Base-by-base conservation (phyloP, 2,329 filamentous ascomycete genomes). In the Epichloe coenophiala region DNA sequence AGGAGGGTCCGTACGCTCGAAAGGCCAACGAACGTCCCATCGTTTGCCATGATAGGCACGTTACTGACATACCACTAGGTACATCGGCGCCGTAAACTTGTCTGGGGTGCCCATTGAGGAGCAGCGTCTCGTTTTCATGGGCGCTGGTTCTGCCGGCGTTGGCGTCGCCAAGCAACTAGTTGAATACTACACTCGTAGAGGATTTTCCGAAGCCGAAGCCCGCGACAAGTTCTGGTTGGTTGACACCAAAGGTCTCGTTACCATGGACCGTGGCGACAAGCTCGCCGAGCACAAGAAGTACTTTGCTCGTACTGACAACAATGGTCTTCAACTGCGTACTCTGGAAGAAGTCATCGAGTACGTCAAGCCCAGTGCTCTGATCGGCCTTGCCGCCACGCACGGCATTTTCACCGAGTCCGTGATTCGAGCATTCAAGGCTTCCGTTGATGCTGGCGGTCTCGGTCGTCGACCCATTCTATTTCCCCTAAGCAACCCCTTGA, bases 101-200 rank as follows among this genome's bases (percentile, higher is more conserved):
- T 94, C 89, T 13, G 86, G 84, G 48, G 81, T 95, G 15, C 86
- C 88, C 31, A 72, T 90, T 47, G 86, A 88, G 69, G 88, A 97
- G 62, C 93, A 98, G 69, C 86, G 86, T 50, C 86, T 95, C 38
- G 88, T 97, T 58, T 98, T 98, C 74, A 85, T 97, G 69, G 93
- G 93, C 52, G 91, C 93, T 49, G 93, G 93, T 51, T 95, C 88
- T 54, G 93, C 93, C 37, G 93, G 93, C 73, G 89, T 95, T 44
- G 93, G 93, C 73, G 93, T 98, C 53, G 93, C 93, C 53, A 95
- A 95, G 76, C 93, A 97, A 74, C 85, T 98, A 56, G 89, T 95
- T 51, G 88, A 95, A 70, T 96, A 88, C 77, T 97, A 97, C 74
- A 88, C 90, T 62, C 87, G 88, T 59, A 87, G 90, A 60, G 93